Percentiles rank a stretch among this genome's conserved stretches.
These are phyloP conservation scores for Phoma sp. DNA, from an alignment of 2,329 filamentous ascomycete genomes.

Conservation along the genomic window DNA sequence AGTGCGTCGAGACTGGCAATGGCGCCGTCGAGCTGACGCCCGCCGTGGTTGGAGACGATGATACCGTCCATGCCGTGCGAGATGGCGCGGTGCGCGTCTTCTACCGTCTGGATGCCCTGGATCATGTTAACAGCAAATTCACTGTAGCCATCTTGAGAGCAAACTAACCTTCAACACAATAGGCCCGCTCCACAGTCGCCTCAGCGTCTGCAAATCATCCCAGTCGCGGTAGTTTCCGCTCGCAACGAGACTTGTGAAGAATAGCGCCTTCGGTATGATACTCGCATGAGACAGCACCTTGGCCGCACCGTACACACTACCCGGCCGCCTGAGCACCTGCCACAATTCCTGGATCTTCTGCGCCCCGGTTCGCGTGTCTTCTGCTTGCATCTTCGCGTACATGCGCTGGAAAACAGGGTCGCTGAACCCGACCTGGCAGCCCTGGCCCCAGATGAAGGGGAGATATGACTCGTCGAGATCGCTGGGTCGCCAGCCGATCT, in stretches of 20 bases:
- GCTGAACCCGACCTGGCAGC: conserved; percentile 45
- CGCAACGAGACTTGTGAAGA: conserved; percentile 46
- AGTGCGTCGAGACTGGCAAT: conserved; percentile 45
- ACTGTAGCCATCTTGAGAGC: too few relatives aligned
- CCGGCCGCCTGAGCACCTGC: conserved; percentile 46
- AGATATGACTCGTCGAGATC: conserved; percentile 70
- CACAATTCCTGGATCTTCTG: conserved; percentile 48
- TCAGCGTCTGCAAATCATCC: conserved; percentile 42
- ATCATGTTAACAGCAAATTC: too few relatives aligned
- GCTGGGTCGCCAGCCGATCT: conserved; percentile 70
- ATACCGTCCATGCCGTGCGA: conserved; percentile 47
- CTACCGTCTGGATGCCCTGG: conserved; percentile 46
- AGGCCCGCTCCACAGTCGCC: conserved; percentile 46
- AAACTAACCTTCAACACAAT: conserved; percentile 43
- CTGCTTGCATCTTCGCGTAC: conserved; percentile 40
- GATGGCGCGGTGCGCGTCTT: conserved; percentile 46
- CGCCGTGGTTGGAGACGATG: conserved; percentile 49
- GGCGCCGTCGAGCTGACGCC: conserved; percentile 46
- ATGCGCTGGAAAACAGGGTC: conserved; percentile 47
- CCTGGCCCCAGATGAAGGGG: conserved; percentile 61
- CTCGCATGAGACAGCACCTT: conserved; percentile 44
- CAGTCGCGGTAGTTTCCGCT: conserved; percentile 46
- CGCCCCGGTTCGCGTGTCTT: conserved; percentile 36
- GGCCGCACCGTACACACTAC: conserved; percentile 38
- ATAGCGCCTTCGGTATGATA: conserved; percentile 45